Evolutionary conservation across 176 grass and related monocot species (phyloP), one percentile per base, ranked within the genome.

Genomic region (Panicum miliaceum): DNA sequence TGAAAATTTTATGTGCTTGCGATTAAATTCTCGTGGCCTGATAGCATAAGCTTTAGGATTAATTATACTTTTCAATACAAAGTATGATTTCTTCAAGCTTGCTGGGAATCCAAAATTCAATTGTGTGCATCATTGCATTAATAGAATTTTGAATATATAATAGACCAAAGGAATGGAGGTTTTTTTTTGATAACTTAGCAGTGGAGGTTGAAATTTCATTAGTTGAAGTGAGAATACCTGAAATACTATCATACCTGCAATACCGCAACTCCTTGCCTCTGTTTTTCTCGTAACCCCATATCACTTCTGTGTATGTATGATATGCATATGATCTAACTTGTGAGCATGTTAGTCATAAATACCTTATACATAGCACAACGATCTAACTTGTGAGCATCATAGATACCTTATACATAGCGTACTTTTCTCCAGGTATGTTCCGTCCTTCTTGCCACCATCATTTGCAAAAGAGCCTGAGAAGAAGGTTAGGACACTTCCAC

Each of bases 381-480:
- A 60, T 76, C 40, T 85, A 81, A 63, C 71, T 76, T 77, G 58
- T 52, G 77, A 60, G 40, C 71, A 41, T 61, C 45, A 69, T 84
- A 80, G 67, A 62, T 84, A 75, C 68, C 89, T 87, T 90, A 84
- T 84, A 54, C 51, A 51, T 80, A 53, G 43, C 61, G 62, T 80
- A 78, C 60, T 92, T 71, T 90, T 93, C 80, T 90, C 71, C 85
- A 99, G 96, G 89, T 99, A 99, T 68, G 93, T 99, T 47, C 96
- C 96, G 82, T 99, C 96, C 59, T 99, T 99, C 84, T 84, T 99
- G 96, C 91, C 96, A 19, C 93, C 96, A 37, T 78, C 93, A 86
- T 99, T 94, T 69, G 78, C 87, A 50, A 96, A 81, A 94, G 96
- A 96, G 82, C 81, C 86, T 34, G 93, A 99, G 56, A 99, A 90